Evolutionary conservation across 2,329 filamentous ascomycete genomes (phyloP).

Genomic region (Mollisia scopiformis): DNA sequence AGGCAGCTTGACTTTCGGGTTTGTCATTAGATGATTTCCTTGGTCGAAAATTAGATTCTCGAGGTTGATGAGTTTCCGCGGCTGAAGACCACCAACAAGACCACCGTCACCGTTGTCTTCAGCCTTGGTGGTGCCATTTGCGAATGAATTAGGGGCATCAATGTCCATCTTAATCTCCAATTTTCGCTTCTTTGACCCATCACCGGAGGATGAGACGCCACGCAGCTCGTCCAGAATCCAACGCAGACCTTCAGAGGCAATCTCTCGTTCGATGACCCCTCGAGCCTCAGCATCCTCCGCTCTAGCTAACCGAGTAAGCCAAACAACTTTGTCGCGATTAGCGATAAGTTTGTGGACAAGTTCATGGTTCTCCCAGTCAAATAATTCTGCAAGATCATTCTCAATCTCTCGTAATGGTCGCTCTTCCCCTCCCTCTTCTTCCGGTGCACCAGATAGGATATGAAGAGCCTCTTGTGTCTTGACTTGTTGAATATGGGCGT

Average conservation of each 20-base stretch:
- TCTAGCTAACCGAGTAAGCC: constrained; percentile 86
- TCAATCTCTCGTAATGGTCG: constrained; percentile 90
- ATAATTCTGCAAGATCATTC: constrained; percentile 97
- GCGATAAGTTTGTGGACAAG: constrained; percentile 88
- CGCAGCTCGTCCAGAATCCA: constrained; percentile 87
- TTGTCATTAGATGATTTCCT: constrained; percentile 99
- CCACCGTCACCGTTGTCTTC: constrained; percentile 65
- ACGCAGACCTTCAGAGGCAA: constrained; percentile 84
- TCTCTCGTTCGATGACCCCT: constrained; percentile 82
- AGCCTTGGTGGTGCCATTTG: constrained; percentile 48
- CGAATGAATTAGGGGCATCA: constrained; percentile 68
- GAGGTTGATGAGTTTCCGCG: constrained; percentile 85
- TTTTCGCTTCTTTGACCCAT: constrained; percentile 60
- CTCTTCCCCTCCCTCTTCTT: constrained; percentile 78
- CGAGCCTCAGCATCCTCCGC: constrained; percentile 80
- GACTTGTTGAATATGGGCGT: constrained; percentile 90
- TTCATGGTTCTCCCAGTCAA: constrained; percentile 95
- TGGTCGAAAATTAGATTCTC: constrained; percentile 97
- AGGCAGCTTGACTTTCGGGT: constrained; percentile 89
- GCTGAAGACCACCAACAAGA: constrained; percentile 81
- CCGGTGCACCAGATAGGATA: constrained; percentile 77
- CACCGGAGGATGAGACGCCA: constrained; percentile 66
- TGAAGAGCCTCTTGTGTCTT: constrained; percentile 85
- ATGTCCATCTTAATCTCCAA: constrained; percentile 97
- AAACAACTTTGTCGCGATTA: constrained; percentile 93